Evolutionary conservation across 441 rosid genomes (phyloP).

Genomic region (Hura crepitans): DNA sequence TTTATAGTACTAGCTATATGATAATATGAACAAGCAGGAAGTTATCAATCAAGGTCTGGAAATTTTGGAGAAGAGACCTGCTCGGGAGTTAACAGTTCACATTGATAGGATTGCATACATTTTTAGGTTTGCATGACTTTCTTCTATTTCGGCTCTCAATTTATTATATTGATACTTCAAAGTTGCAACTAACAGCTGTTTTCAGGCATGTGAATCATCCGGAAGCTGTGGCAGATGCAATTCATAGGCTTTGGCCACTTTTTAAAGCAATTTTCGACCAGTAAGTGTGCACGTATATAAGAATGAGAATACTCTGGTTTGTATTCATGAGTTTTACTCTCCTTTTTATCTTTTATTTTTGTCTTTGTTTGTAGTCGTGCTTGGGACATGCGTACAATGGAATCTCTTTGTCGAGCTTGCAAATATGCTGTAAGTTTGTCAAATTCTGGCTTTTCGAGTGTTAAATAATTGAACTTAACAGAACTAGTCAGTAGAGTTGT

Average conservation of each 20-base stretch:
- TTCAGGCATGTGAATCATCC: constrained; percentile 91
- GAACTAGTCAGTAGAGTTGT: constrained; percentile 4
- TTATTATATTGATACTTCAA: constrained; percentile 17
- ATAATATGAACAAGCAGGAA: constrained; percentile 51
- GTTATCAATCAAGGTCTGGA: constrained; percentile 66
- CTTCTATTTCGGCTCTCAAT: constrained; percentile 8
- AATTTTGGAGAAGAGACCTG: constrained; percentile 81
- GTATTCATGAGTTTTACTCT: constrained; percentile 10
- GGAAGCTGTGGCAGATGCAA: constrained; percentile 94
- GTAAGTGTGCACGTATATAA: constrained; percentile 45
- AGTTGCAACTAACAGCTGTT: constrained; percentile 28
- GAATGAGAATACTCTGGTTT: constrained; percentile 3
- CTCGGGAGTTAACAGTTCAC: constrained; percentile 88
- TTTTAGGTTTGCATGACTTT: constrained; percentile 63
- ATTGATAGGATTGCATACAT: constrained; percentile 95
- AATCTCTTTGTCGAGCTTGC: constrained; percentile 98
- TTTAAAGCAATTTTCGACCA: constrained; percentile 83
- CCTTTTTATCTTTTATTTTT: constrained; percentile 28
- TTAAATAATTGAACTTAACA: constrained; percentile 14
- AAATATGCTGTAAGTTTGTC: constrained; percentile 89
- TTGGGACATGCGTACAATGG: constrained; percentile 99
- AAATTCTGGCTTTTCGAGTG: constrained; percentile 17
- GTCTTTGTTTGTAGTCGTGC: constrained; percentile 65
- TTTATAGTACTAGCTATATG: constrained; percentile 24
- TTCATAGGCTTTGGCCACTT: constrained; percentile 89